Evolutionary conservation across 257 asterid species (phyloP), one percentile per base, ranked within the genome.

Genomic region (Petrea volubilis): DNA sequence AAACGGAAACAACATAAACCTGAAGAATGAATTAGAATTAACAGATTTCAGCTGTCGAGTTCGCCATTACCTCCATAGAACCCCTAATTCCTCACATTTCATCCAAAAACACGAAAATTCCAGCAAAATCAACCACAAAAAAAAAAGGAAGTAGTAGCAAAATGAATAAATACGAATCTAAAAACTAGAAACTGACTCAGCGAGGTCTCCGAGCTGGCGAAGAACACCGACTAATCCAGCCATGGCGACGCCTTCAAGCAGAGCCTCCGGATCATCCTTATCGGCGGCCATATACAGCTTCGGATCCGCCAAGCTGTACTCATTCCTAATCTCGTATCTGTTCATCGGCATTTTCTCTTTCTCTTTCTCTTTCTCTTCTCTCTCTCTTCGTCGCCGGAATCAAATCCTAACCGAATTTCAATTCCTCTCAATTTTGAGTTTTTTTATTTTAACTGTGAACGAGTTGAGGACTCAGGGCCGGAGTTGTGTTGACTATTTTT

Each of bases 171-270:
- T 0, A 20, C 10, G 64, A 49, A 52, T 11, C 3, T 52, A 67
- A 55, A 14, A 41, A 23, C 0, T 21, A n/a, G 60, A 11, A 40
- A 84, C 96, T 84, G 58, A 93, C 99, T 91, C 96, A 2, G 97
- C 97, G 7, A 94, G 95, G 88, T 94, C 99, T 10, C 99, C 97
- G 34, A 94, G 96, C 91, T 94, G 97, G 67, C 99, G 97, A 62
- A 94, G 88, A 73, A 91, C 84, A n/a, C 99, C 99, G 56, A 94
- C 97, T 67, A 94, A 84, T n/a, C 96, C 96, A 56, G 97, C 97
- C 96, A 94, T 91, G 76, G 97, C 96, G 61, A 94, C 96, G 67
- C 96, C 99, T 84, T 94, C 99, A 31, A 91, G 97, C 62, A 94
- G 57, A 75, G 96, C 97, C 86, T 94, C 97, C 15, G 99, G 99